Percentiles rank a stretch among this genome's conserved stretches.
Conservation (phyloP, 2,329 filamentous ascomycete species). For the Plectosphaerella sp. region DNA sequence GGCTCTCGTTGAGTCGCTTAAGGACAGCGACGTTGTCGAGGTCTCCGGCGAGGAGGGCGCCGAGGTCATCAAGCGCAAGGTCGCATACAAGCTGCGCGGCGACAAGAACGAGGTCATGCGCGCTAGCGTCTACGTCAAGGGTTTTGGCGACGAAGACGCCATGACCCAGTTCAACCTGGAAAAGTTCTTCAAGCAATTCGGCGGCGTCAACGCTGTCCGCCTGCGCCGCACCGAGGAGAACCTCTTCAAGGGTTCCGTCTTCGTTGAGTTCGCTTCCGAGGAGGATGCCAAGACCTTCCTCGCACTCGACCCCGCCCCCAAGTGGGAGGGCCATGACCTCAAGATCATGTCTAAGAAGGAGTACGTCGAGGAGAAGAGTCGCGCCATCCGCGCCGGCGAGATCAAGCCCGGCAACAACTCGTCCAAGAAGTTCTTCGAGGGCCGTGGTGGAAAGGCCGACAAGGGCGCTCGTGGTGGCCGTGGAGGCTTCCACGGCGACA, state of each 20-base stretch:
- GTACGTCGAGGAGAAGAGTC: slow-evolving; percentile 75
- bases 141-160: slow-evolving; percentile 80
- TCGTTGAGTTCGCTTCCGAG: slow-evolving; percentile 83
- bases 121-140: slow-evolving; percentile 85
- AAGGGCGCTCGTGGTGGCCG: slow-evolving; percentile 13
- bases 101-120: slow-evolving; percentile 64
- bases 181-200: slow-evolving; percentile 80
- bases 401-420: slow-evolving; percentile 51
- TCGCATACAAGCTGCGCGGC: slow-evolving; percentile 55
- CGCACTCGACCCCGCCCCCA: slow-evolving; percentile 71
- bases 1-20: slow-evolving; percentile 77
- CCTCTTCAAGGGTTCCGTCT: slow-evolving; percentile 92
- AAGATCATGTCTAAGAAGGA: slow-evolving; percentile 82
- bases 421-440: slow-evolving; percentile 45
- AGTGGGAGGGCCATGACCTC: slow-evolving; percentile 77
- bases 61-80: slow-evolving; percentile 73
- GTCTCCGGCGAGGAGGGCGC: slow-evolving; percentile 69
- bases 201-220: slow-evolving; percentile 75
- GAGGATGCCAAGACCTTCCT: slow-evolving; percentile 79
- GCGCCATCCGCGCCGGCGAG: slow-evolving; percentile 67
- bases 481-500: slow-evolving; percentile 37
- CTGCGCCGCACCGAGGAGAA: slow-evolving; percentile 72
- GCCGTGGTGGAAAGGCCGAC: slow-evolving; percentile 25
- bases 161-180: slow-evolving; percentile 92
- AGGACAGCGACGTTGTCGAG: slow-evolving; percentile 68